Base-by-base conservation (phyloP, 1,139 yeast genomes). In the Geotrichum australiense region DNA sequence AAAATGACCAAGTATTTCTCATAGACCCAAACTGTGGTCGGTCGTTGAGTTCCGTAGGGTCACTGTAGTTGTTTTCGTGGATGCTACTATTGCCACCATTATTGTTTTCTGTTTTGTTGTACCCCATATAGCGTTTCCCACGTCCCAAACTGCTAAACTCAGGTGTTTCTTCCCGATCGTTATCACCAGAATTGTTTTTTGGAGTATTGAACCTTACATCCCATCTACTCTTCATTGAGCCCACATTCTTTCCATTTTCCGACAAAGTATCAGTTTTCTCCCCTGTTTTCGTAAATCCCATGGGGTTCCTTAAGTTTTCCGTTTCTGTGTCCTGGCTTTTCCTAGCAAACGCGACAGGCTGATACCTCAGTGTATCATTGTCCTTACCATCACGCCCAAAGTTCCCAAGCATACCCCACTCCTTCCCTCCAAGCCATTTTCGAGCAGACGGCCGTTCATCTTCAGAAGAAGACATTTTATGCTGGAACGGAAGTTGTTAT, bases 341-440 rank as follows among this genome's bases (percentile, higher is more conserved):
- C 14, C 15, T 36, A n/a, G 39, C 24, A 36, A 41, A 41, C 31
- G 35, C n/a, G 12, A 41, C 41, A 5, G 40, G 41, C 12, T 26
- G 31, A 31, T 41, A 41, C 18, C 44, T 19, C 32, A 41, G 27
- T 6, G 19, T 15, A 12, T 27, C 29, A 3, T 21, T 21, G 14
- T 26, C 34, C 6, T 28, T 30, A 8, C 23, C 31, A 16, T 36
- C 41, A 5, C 20, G 18, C 7, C 37, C 39, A 32, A 41, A 41
- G 23, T 36, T 41, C 16, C 44, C 44, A 5, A 41, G 41, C 44
- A 41, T 41, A 7, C 37, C 44, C 12, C 11, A 30, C 26, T 36
- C 44, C 36, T 41, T 41, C 15, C 44, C 44, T n/a, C 32, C 40
- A 10, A 41, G n/a, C n/a, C n/a, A n/a, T n/a, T n/a, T n/a, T n/a